Evolutionary conservation across 441 rosid species (phyloP), one percentile per base, ranked within the genome.

Genomic region (Flueggea neowawraea): DNA sequence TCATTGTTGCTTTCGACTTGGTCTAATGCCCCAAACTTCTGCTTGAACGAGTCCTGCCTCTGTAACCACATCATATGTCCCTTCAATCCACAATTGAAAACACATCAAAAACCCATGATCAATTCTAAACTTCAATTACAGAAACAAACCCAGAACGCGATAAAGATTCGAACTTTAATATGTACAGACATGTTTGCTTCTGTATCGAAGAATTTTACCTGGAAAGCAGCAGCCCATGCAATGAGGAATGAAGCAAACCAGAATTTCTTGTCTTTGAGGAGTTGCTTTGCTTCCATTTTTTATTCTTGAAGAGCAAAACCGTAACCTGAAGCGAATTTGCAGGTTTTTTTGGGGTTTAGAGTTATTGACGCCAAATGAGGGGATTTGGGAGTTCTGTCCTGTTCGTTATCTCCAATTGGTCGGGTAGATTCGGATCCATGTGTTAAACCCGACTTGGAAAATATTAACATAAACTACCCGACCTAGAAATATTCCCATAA

Each of bases 11-110:
- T 57, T 15, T 73, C 49, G 60, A 44, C 64, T 31, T 68, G 54
- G 10, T 74, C 57, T 13, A 61, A 43, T 10, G 75, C 75, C 58
- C 87, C 84, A 52, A 88, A 90, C 66, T 84, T 92, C 71, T 81
- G 79, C 78, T 85, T 79, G 66, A 88, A 93, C 0, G 96, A 73
- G 15, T 88, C 95, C 78, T 93, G 97, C 75, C 66, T 90, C 81
- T 87, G 84, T 66, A 93, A 50, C 97, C 97, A 90, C 87, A 85
- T 90, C 90, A 88, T 78, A 63, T 87, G 96, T 14, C 97, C 97
- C 97, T 93, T 75, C 64, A 51, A 58, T 10, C 6, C 16, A 16
- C 9, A 31, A 1, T 12, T 14, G 11, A 45, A 5, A 48, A 54
- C 41, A 62, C 31, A 10, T 1, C 10, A 31, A 15, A 50, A 54